Evolutionary conservation across 208 protist genomes (phyloP).

Genomic region (Wallacemonas sp.): DNA sequence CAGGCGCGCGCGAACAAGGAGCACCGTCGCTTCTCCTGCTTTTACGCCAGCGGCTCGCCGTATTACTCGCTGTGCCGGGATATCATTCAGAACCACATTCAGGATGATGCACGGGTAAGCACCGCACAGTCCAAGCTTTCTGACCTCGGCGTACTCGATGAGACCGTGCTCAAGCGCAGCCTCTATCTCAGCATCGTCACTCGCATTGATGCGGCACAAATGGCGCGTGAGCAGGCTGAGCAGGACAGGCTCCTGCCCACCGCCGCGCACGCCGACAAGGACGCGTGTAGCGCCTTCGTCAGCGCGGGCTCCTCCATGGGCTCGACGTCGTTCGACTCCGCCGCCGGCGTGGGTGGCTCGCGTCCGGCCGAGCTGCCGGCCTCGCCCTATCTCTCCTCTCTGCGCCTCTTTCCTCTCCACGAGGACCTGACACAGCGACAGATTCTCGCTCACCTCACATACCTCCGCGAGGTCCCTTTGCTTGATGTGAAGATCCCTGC

Average conservation of each 20-base stretch:
- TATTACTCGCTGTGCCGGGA: constrained; percentile 21
- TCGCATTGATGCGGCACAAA: constrained; percentile 2
- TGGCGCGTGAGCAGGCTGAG: constrained; percentile 9
- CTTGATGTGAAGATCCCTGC: background rate
- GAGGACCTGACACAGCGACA: constrained; percentile 1
- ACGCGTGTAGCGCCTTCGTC: no score
- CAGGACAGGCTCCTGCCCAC: background rate
- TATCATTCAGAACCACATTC: constrained; percentile 16
- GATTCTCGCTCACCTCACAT: background rate
- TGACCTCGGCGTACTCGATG: background rate
- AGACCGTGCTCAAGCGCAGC: background rate
- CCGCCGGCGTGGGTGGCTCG: background rate
- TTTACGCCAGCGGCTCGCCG: constrained; percentile 11
- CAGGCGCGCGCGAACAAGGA: background rate
- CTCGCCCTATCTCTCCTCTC: constrained; percentile 3
- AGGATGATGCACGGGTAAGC: background rate
- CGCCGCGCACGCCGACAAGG: background rate
- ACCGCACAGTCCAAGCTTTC: background rate
- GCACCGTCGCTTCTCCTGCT: constrained; percentile 10
- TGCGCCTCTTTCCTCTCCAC: constrained; percentile 1
- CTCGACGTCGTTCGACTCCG: background rate
- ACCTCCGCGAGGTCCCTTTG: background rate
- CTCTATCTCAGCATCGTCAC: constrained; percentile 6
- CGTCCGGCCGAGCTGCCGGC: background rate
- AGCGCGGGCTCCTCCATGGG: no score